Conservation (phyloP, 2,329 filamentous ascomycete genomes). For the Penicillium fuscoglaucum region DNA sequence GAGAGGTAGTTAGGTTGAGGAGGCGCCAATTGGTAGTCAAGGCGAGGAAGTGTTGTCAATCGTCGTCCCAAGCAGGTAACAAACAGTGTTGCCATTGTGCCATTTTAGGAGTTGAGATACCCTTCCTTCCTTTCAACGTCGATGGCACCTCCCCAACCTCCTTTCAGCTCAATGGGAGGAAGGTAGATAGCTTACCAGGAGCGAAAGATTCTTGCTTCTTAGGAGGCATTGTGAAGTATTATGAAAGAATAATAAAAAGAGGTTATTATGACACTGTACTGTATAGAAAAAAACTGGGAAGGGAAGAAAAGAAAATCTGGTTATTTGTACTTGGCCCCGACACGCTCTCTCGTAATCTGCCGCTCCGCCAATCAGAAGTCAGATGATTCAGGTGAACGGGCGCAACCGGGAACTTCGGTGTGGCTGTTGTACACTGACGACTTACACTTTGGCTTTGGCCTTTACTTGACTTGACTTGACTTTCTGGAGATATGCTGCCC, state of each 20-base stretch:
- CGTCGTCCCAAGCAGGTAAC: background rate
- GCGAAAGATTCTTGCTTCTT: slow-evolving; percentile 29
- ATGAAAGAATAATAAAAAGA: slow-evolving; percentile 16
- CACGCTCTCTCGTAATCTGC: slow-evolving; percentile 38
- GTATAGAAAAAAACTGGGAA: slow-evolving; percentile 20
- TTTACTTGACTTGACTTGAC: background rate
- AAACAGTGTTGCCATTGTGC: background rate
- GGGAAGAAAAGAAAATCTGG: slow-evolving; percentile 34
- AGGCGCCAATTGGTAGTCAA: background rate
- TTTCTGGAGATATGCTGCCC: background rate
- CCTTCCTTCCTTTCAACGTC: background rate
- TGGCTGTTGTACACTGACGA: slow-evolving; percentile 3
- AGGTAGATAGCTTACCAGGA: slow-evolving; percentile 24
- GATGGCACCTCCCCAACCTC: background rate
- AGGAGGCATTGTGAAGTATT: slow-evolving; percentile 24
- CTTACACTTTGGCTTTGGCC: background rate
- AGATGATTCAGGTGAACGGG: slow-evolving; percentile 40
- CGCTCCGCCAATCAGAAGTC: slow-evolving; percentile 34
- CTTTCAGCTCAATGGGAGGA: background rate
- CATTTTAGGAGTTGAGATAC: background rate
- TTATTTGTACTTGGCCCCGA: slow-evolving; percentile 40
- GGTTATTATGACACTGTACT: slow-evolving; percentile 24
- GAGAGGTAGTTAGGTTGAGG: background rate
- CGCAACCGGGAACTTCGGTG: slow-evolving; percentile 35
- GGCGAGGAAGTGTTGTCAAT: background rate